Conservation (phyloP, 2,329 filamentous ascomycete genomes). For the Zymoseptoria pseudotritici region DNA sequence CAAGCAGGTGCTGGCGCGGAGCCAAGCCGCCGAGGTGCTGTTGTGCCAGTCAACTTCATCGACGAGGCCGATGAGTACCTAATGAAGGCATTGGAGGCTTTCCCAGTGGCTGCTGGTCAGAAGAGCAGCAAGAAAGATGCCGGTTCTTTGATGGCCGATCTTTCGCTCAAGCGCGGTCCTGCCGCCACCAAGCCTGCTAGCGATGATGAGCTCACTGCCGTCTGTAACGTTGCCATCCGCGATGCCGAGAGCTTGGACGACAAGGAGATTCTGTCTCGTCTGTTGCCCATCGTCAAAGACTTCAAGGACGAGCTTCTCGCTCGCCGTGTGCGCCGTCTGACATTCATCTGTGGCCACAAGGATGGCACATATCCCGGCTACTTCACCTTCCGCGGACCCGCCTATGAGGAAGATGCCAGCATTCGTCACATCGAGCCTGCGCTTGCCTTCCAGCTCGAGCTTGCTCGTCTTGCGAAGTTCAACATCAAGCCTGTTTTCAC, state of each 20-base stretch:
- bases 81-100: constrained; percentile 72
- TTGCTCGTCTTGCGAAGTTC: constrained; percentile 90
- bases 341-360: constrained; percentile 91
- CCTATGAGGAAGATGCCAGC: constrained; percentile 83
- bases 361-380: constrained; percentile 94
- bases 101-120: constrained; percentile 47
- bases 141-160: constrained; percentile 55
- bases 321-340: constrained; percentile 78
- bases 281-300: constrained; percentile 66
- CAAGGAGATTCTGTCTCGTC: constrained; percentile 67
- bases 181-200: constrained; percentile 46
- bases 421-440: constrained; percentile 97
- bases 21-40: constrained; percentile 82
- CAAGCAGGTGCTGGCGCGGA: constrained; percentile 57
- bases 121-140: constrained; percentile 42
- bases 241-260: constrained; percentile 82
- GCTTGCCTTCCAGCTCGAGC: constrained; percentile 95
- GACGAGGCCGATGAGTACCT: constrained; percentile 90
- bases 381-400: constrained; percentile 93
- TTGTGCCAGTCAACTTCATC: constrained; percentile 85
- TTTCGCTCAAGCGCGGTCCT: constrained; percentile 61
- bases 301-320: constrained; percentile 77
- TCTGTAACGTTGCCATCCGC: constrained; percentile 84
- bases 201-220: constrained; percentile 76
- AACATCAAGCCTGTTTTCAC: constrained; percentile 97